These are phyloP conservation scores for Hypsizygus marmoreus DNA, from an alignment of 768 basidiomycete genomes.

Conservation along the genomic window DNA sequence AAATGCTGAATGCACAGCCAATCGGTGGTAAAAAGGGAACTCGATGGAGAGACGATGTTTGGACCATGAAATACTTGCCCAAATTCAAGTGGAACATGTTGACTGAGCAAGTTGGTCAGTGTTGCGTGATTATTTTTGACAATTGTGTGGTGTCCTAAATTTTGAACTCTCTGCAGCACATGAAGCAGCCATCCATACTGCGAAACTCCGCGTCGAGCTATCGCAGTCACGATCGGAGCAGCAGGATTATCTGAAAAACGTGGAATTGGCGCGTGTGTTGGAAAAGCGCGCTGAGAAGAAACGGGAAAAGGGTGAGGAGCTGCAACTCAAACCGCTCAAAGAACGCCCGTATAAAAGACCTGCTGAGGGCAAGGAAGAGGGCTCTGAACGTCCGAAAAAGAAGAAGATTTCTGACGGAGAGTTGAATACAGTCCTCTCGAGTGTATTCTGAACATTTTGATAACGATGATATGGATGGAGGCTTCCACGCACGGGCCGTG, in stretches of 20 bases:
- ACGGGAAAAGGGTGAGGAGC: constrained; percentile 56
- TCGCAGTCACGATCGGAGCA: constrained; percentile 88
- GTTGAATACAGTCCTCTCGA: constrained; percentile 17
- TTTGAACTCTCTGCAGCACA: constrained; percentile 59
- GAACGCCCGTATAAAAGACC: constrained; percentile 35
- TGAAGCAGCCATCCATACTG: constrained; percentile 85
- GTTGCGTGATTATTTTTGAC: not conserved
- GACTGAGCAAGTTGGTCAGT: constrained; percentile 95
- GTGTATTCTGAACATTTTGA: constrained; percentile 21
- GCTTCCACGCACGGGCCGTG: constrained; percentile 20
- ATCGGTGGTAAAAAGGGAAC: constrained; percentile 93
- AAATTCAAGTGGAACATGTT: constrained; percentile 99
- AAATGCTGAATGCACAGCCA: constrained; percentile 93
- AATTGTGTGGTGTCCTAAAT: not conserved
- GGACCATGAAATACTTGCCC: constrained; percentile 99
- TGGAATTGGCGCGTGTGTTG: constrained; percentile 86
- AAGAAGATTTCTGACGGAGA: constrained; percentile 23
- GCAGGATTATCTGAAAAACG: constrained; percentile 89
- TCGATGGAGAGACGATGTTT: constrained; percentile 94
- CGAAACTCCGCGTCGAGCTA: constrained; percentile 89
- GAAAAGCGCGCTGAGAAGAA: constrained; percentile 78
- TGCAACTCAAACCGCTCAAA: constrained; percentile 38
- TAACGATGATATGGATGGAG: too few relatives aligned
- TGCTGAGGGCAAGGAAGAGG: constrained; percentile 21
- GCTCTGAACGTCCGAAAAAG: constrained; percentile 26